Conservation (phyloP, 1,139 yeast genomes). For the Candida glucosophila region DNA sequence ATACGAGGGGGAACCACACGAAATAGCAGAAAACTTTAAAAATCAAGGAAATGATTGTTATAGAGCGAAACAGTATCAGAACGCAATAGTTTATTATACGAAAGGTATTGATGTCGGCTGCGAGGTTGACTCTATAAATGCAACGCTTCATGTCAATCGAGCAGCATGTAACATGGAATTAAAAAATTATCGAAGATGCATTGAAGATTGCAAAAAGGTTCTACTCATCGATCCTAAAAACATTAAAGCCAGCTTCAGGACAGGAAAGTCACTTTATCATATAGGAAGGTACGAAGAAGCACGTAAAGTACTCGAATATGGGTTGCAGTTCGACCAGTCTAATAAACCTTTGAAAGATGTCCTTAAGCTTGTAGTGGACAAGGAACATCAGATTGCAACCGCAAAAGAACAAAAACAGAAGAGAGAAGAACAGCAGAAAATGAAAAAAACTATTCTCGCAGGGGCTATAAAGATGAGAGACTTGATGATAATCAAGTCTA, state of each 20-base stretch:
- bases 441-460: slow-evolving; percentile 30
- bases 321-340: slow-evolving; percentile 47
- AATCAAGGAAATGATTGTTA: slow-evolving; percentile 89
- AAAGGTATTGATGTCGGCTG: slow-evolving; percentile 72
- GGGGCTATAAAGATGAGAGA: slow-evolving; percentile 52
- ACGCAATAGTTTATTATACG: slow-evolving; percentile 72
- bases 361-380: slow-evolving; percentile 28
- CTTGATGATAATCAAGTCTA: slow-evolving; percentile 38
- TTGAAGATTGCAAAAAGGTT: slow-evolving; percentile 78
- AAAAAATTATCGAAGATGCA: slow-evolving; percentile 76
- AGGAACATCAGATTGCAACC: slow-evolving; percentile 26
- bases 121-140: slow-evolving; percentile 41
- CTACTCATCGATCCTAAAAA: slow-evolving; percentile 58
- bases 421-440: slow-evolving; percentile 21
- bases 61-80: slow-evolving; percentile 57
- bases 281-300: slow-evolving; percentile 71
- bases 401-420: slow-evolving; percentile 22
- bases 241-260: slow-evolving; percentile 77
- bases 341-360: slow-evolving; percentile 46
- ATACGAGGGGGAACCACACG: slow-evolving; percentile 93
- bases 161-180: slow-evolving; percentile 89
- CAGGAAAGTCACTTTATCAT: slow-evolving; percentile 71
- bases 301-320: slow-evolving; percentile 55
- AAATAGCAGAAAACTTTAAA: slow-evolving; percentile 81
- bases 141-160: slow-evolving; percentile 65